These are phyloP conservation scores for Ophiostoma sp. DNA, from an alignment of 2,329 filamentous ascomycete genomes.

Conservation along the genomic window DNA sequence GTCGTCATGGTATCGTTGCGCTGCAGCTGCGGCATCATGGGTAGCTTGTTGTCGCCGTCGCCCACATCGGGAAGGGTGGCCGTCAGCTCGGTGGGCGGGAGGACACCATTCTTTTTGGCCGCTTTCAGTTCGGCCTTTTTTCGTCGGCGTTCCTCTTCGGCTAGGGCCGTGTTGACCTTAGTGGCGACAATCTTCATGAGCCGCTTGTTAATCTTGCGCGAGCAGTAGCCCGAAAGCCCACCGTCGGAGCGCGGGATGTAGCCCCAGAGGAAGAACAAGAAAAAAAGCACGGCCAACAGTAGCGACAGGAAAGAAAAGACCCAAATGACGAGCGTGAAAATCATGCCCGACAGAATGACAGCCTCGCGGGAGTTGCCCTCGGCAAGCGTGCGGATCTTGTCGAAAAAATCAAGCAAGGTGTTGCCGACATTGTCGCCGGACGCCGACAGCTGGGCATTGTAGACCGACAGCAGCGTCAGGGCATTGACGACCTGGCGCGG, in stretches of 20 bases:
- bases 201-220: constrained; percentile 84
- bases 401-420: constrained; percentile 73
- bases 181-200: constrained; percentile 79
- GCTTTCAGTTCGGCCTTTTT: constrained; percentile 52
- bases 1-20: constrained; percentile 63
- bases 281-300: constrained; percentile 73
- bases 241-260: constrained; percentile 84
- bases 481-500: constrained; percentile 90
- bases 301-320: constrained; percentile 75
- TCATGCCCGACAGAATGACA: constrained; percentile 83
- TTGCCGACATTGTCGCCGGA: constrained; percentile 56
- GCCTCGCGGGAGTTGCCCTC: constrained; percentile 74
- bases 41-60: constrained; percentile 52
- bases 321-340: constrained; percentile 90
- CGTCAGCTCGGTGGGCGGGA: constrained; percentile 52
- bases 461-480: constrained; percentile 82
- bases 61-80: constrained; percentile 63
- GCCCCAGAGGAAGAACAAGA: constrained; percentile 86
- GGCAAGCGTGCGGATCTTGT: constrained; percentile 74
- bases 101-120: constrained; percentile 57
- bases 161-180: constrained; percentile 86
- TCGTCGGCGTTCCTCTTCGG: constrained; percentile 68
- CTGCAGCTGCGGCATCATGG: constrained; percentile 57
- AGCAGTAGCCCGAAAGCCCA: constrained; percentile 80
- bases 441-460: constrained; percentile 71